Base-by-base conservation (phyloP, 805 yeast genomes). In the Metschnikowia henanensis region DNA sequence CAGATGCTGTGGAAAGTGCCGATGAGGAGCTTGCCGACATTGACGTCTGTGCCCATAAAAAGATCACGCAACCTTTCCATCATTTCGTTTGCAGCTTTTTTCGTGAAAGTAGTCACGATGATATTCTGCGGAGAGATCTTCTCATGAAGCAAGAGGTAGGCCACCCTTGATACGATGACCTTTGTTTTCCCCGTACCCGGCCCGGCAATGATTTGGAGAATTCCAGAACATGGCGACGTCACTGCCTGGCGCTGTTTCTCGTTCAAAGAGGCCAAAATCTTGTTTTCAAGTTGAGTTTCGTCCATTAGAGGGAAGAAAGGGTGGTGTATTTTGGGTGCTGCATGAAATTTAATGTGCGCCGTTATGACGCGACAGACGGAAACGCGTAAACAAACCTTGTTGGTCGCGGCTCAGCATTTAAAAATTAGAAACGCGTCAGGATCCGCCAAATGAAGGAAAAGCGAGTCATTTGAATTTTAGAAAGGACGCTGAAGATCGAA, bases 1-100 rank as follows among this genome's bases (percentile, higher is more conserved):
- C 96, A 88, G 13, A 92, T 75, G 37, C 95, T 80, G 61, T 92
- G 99, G 61, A 92, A 92, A 0, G 98, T 94, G 1, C 97, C 98
- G 26, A 91, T 79, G 45, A 83, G 64, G 17, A 92, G 61, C 36
- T 72, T 70, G 1, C 68, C 59, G 3, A 71, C 51, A 28, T 70
- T 64, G 42, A 79, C 59, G 5, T 61, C 58, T 0, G 70, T 55
- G 30, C 56, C 62, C 6, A 56, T 38, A 6, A 81, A 53, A 39
- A 77, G 29, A 4, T 19, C 35, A 0, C 39, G 43, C 16, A 92
- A 63, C 32, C 98, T 70, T 25, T 79, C 84, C 10, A 70, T 65
- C 87, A 92, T 83, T 64, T 92, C 98, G 40, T 72, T 76, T 1
- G 97, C 95, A 0, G 99, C 98, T 55, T 86, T 87, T 55, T 87